These are phyloP conservation scores for Paecilomyces sp. DNA, from an alignment of 2,329 filamentous ascomycete species.

Conservation along the genomic window DNA sequence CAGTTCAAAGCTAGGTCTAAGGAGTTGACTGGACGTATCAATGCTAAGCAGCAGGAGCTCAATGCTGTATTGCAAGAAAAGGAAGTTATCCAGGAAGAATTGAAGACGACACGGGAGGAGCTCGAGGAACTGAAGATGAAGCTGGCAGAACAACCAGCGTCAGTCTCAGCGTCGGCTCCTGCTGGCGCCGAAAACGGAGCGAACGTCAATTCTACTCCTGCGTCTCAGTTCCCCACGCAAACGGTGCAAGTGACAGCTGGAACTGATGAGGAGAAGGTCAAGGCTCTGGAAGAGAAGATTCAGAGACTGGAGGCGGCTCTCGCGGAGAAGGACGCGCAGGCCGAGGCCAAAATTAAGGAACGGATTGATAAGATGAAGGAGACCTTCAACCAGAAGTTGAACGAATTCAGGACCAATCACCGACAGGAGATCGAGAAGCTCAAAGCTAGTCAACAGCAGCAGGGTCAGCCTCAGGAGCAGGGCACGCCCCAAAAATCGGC, in stretches of 20 bases:
- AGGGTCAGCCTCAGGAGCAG: constrained; percentile 20
- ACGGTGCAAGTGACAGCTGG: constrained; percentile 12
- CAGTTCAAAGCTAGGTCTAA: constrained; percentile 51
- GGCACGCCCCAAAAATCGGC: constrained; percentile 14
- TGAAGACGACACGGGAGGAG: constrained; percentile 56
- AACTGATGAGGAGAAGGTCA: constrained; percentile 50
- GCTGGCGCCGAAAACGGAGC: constrained; percentile 47
- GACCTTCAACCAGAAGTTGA: constrained; percentile 62
- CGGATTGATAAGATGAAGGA: constrained; percentile 55
- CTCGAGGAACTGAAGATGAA: constrained; percentile 45
- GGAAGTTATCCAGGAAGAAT: constrained; percentile 58
- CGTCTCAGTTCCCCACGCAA: constrained; percentile 5
- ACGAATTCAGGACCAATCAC: constrained; percentile 45
- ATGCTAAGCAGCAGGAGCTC: constrained; percentile 43
- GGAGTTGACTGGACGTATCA: constrained; percentile 59
- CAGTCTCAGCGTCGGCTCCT: constrained; percentile 18
- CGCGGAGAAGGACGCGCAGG: constrained; percentile 44
- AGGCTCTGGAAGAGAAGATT: constrained; percentile 56
- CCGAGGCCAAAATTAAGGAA: constrained; percentile 43
- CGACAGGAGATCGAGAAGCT: constrained; percentile 44
- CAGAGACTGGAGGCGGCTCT: constrained; percentile 44
- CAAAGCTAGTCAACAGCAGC: constrained; percentile 39
- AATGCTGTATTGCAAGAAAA: constrained; percentile 54
- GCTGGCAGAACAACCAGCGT: constrained; percentile 42
- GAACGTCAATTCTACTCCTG: constrained; percentile 18